Percentiles rank a stretch among this genome's conserved stretches.
Evolutionary conservation across 225 moss, liverwort and hornwort species (phyloP).

Genomic region (Straminergon stramineum): DNA sequence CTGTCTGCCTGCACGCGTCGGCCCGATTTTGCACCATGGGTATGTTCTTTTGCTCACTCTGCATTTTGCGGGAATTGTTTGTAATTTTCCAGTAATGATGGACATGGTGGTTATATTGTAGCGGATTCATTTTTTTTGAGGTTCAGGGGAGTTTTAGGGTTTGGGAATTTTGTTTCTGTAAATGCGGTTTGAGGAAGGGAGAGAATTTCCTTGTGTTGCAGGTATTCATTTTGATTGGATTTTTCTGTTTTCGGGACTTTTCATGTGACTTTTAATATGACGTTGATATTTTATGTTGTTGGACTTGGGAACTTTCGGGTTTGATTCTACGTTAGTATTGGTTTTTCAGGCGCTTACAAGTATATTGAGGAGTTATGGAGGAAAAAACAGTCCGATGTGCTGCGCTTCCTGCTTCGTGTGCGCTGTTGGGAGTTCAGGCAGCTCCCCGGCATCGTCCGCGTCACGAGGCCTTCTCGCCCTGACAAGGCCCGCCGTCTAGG

Average conservation of each 20-base stretch:
- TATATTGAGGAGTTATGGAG: slow-evolving; percentile 87
- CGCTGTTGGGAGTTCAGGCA: slow-evolving; percentile 93
- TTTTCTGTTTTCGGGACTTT: too few relatives aligned
- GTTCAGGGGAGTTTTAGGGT: neutral
- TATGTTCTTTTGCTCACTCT: neutral
- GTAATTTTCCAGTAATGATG: too few relatives aligned
- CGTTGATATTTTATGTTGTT: neutral
- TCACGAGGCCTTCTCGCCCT: slow-evolving; percentile 78
- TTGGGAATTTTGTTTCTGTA: neutral
- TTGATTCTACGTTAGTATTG: neutral
- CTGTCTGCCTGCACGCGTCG: neutral
- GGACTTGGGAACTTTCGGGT: neutral
- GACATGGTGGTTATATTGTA: too few relatives aligned
- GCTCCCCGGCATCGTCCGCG: slow-evolving; percentile 82
- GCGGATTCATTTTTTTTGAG: neutral
- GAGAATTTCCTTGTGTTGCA: neutral
- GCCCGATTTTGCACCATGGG: slow-evolving; percentile 8
- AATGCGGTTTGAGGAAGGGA: neutral
- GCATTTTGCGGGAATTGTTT: neutral
- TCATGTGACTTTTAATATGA: neutral
- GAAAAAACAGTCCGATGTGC: slow-evolving; percentile 88
- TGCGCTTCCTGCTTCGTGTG: slow-evolving; percentile 74
- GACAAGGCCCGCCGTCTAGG: slow-evolving; percentile 86
- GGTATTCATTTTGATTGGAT: too few relatives aligned
- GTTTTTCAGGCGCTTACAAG: slow-evolving; percentile 61